phyloP scores from a whole-genome alignment of 179 eudicot species.

The Spinacia oleracea region DNA sequence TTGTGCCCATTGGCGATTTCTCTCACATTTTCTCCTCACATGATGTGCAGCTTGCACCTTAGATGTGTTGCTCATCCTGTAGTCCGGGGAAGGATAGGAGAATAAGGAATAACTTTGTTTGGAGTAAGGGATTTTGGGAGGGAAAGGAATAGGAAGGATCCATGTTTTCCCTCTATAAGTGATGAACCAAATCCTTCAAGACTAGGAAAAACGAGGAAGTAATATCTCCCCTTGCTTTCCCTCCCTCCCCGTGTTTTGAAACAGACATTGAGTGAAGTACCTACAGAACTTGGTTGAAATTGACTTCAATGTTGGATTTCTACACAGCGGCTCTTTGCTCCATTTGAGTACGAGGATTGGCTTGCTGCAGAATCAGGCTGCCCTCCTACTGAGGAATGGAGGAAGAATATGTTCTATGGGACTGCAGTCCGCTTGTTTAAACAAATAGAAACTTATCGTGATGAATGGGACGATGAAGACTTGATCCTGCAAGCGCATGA shows the following conservation, averaged over 20 bases:
- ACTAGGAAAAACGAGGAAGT: not conserved
- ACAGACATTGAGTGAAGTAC: not conserved
- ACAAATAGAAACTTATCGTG: conserved; percentile 57
- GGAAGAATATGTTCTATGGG: conserved; percentile 52
- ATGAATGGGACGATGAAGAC: conserved; percentile 63
- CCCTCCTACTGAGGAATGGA: conserved; percentile 63
- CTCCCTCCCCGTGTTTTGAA: not conserved
- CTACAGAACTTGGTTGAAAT: not conserved
- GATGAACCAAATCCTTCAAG: not conserved
- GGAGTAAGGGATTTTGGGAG: no score
- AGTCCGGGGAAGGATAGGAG: not conserved
- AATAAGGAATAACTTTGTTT: not conserved
- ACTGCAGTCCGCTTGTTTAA: conserved; percentile 24
- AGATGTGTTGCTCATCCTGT: no score
- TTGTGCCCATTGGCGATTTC: no score
- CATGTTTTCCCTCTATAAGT: not conserved
- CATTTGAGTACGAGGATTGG: conserved; percentile 80
- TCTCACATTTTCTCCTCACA: no score
- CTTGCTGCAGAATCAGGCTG: conserved; percentile 51
- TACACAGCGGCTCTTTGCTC: conserved; percentile 4
- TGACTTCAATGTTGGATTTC: not conserved
- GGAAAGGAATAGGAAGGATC: not conserved
- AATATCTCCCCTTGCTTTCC: not conserved
- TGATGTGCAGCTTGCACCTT: no score
- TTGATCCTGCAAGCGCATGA: conserved; percentile 44